Base-by-base conservation (phyloP, 2,329 filamentous ascomycete genomes). In the Cladosporium sp. region DNA sequence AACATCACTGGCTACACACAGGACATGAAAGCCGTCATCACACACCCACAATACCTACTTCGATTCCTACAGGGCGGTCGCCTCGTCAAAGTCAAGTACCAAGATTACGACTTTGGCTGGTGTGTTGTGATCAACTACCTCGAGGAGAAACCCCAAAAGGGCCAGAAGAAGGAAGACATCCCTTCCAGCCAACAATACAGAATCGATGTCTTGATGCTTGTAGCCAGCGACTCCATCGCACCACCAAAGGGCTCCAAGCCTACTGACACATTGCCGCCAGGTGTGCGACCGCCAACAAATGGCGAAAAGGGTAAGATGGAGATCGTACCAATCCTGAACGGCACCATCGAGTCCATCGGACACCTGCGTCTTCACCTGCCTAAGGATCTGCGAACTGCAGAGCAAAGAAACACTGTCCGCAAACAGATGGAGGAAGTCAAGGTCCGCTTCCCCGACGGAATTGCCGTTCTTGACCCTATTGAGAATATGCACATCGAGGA, bases 401-500 rank as follows among this genome's bases (percentile, higher is more conserved):
- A 88, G n/a, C 84, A 91, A 51, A 84, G 87, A 59, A 89, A 89
- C 64, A 83, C 81, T 1, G 80, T 88, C 34, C 81, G 84, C 57
- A 89, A 88, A 69, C 75, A 82, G 3, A 75, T 97, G 28, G 82
- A 85, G 42, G 93, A 97, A 73, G 87, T 96, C 15, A 84, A 89
- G 74, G 86, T 86, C 65, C 87, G 94, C 25, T 97, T 99, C 77
- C 92, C 92, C 0, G 94, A 99, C 70, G 94, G 94, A 3, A 79
- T 99, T 59, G 88, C 94, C 3, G 81, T 92, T 6, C 78, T 99
- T 17, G 94, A 99, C 69, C 94, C 94, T 0, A 88, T 99, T 39
- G 92, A 97, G 73, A 92, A 97, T 70, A 97, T 99, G 94, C 84
- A 86, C 28, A 97, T 99, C 68, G 88, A 82, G 3, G 94, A 97